Base-by-base conservation (phyloP, 2,329 filamentous ascomycete genomes). In the Cladophialophora bantiana region DNA sequence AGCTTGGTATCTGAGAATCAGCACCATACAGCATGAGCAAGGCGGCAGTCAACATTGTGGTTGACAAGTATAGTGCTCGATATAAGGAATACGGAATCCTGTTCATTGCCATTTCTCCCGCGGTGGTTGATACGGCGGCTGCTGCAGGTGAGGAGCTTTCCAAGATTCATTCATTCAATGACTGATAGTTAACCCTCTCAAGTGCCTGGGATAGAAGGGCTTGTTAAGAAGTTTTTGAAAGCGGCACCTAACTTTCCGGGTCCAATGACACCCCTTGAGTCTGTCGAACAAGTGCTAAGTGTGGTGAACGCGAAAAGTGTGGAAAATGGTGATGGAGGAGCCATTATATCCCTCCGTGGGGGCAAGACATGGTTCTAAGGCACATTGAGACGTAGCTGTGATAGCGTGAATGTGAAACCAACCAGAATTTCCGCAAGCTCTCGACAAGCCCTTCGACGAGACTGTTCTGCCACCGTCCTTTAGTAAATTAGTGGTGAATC, bases 311-410 rank as follows among this genome's bases (percentile, higher is more conserved):
- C 75, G 36, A 74, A 78, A 1, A 84, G 78, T 34, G 74, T 87
- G 7, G 80, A 83, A 55, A 77, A 73, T 45, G 83, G 81, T 0
- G 70, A 82, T 69, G 84, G 78, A 0, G 86, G 86, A 2, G 74
- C 76, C 0, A 86, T 85, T 69, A 68, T 88, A 0, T 85, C 84
- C 26, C 86, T 89, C 38, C 72, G 79, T 64, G 84, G 85, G 5
- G 84, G 78, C 69, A 83, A 84, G 75, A 78, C 82, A 62, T 87
- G 84, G 85, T 54, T 87, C 5, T 86, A 35, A 54, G 34, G 26
- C 42, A 42, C 31, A 7, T 50, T 20, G 10, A 26, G 26, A 26
- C 26, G 7, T 20, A 50, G 10, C 15, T 26, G 45, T 50, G 45
- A 9, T 9, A 26, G 45, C 18, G 10, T 26, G 45, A 20, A 50